These are phyloP conservation scores for Astraeus odoratus DNA, from an alignment of 768 basidiomycete species.

Conservation along the genomic window DNA sequence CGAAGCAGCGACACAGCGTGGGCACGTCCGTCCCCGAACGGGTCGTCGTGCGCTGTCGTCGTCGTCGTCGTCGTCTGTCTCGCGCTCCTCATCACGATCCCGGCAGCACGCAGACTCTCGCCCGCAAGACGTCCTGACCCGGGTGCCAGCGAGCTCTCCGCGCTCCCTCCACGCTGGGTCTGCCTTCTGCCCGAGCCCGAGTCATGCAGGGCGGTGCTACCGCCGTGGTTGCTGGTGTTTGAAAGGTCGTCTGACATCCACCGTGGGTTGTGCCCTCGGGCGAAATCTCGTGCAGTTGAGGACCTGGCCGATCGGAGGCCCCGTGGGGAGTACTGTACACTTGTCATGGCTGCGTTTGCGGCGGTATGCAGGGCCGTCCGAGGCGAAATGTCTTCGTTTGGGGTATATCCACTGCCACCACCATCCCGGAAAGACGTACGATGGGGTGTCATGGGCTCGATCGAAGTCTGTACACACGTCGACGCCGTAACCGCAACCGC, in stretches of 20 bases:
- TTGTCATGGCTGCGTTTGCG: slow-evolving; percentile 13
- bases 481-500: slow-evolving; percentile 4
- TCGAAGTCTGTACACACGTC: slow-evolving; percentile 18
- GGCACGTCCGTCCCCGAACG: slow-evolving; percentile 5
- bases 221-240: slow-evolving; percentile 3
- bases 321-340: slow-evolving; percentile 22
- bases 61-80: background rate
- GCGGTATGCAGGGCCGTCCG: slow-evolving; percentile 20
- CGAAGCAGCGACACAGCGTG: slow-evolving; percentile 11
- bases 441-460: slow-evolving; percentile 37
- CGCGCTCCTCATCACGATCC: slow-evolving; percentile 39
- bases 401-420: slow-evolving; percentile 1
- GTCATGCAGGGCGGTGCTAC: background rate
- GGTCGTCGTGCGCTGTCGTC: background rate
- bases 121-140: slow-evolving; percentile 49
- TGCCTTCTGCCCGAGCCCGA: slow-evolving; percentile 43
- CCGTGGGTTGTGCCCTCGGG: slow-evolving; percentile 43
- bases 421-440: slow-evolving; percentile 20
- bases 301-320: slow-evolving; percentile 29
- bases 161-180: slow-evolving; percentile 56
- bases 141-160: slow-evolving; percentile 53
- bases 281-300: slow-evolving; percentile 44
- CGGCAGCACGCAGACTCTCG: slow-evolving; percentile 66
- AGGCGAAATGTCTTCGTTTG: slow-evolving; percentile 17
- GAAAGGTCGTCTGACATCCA: slow-evolving; percentile 48